Base-by-base conservation (phyloP, 2,329 filamentous ascomycete species). In the Monascus ruber region DNA sequence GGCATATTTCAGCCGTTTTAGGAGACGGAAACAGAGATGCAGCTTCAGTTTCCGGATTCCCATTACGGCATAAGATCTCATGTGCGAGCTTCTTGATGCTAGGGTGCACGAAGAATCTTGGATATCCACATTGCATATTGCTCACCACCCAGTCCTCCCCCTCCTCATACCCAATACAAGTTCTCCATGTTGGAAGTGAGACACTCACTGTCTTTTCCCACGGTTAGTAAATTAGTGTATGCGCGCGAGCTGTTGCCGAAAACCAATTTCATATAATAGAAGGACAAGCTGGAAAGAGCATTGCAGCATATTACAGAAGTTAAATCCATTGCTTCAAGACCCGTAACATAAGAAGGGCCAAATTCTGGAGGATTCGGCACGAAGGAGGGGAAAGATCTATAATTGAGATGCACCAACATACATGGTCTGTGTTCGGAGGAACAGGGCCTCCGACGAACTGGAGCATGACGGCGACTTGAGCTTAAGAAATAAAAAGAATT, bases 151-250 rank as follows among this genome's bases (percentile, higher is more conserved):
- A 91, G 41, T 80, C 70, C 58, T 93, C 75, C 37, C 87, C 89
- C 62, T 98, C 87, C 62, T 98, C 91, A 56, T 98, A 98, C 32
- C 79, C 89, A 31, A 98, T 72, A 54, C 94, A 96, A 48, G 87
- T 73, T 48, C 73, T 74, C 91, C 91, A 98, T 65, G 87, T 93
- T 31, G 91, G 91, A 25, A 98, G 70, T 10, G 91, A 96, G 33
- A 96, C 89, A 61, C 89, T 96, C 48, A 96, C 85, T 47, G 89
- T 91, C 88, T 95, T 39, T 38, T n/a, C 26, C 34, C 31, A 25
- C 33, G 38, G 17, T 29, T 29, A 29, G 28, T 29, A 29, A 39
- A 34, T 43, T 33, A 49, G 44, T 31, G 39, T 37, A 6, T 36
- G 24, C 25, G 35, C 28, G 11, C 5, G 6, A 7, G 27, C 33